phyloP scores from a whole-genome alignment of 2,329 filamentous ascomycete species.

The Fusarium nurragi region DNA sequence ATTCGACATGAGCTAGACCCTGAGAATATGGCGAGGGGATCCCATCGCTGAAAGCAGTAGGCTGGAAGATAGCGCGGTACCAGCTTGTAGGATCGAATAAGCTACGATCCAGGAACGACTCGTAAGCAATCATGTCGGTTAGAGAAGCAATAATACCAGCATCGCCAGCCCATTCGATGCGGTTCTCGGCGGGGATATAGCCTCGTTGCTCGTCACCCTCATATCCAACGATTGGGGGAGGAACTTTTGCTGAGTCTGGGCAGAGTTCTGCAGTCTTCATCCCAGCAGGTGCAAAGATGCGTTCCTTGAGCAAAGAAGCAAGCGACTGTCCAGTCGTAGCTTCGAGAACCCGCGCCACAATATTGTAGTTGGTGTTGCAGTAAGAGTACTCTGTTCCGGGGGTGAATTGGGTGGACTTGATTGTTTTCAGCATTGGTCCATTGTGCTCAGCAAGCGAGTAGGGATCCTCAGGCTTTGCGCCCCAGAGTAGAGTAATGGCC shows the following conservation, averaged over 20 bases:
- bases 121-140: conserved; percentile 25
- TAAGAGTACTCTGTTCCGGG: conserved; percentile 30
- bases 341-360: conserved; percentile 21
- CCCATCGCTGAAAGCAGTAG: conserved; percentile 20
- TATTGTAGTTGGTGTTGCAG: conserved; percentile 33
- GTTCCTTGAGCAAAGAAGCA: conserved; percentile 9
- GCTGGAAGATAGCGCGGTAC: conserved; percentile 20
- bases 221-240: conserved; percentile 21
- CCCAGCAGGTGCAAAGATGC: conserved; percentile 25
- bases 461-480: conserved; percentile 22
- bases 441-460: conserved; percentile 25
- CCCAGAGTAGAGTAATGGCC: conserved; percentile 29
- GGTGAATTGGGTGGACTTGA: conserved; percentile 24
- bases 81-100: conserved; percentile 21
- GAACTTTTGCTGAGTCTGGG: conserved; percentile 21
- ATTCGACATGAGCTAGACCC: conserved; percentile 11
- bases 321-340: conserved; percentile 17
- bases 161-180: conserved; percentile 28
- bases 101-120: conserved; percentile 19
- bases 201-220: conserved; percentile 24
- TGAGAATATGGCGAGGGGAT: conserved; percentile 19
- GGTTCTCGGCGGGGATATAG: conserved; percentile 22
- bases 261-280: conserved; percentile 27
- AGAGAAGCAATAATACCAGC: conserved; percentile 31
- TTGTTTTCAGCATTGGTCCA: conserved; percentile 3